Evolutionary conservation across 331 rosid genomes (phyloP).

Genomic region (Acacia concinna): DNA sequence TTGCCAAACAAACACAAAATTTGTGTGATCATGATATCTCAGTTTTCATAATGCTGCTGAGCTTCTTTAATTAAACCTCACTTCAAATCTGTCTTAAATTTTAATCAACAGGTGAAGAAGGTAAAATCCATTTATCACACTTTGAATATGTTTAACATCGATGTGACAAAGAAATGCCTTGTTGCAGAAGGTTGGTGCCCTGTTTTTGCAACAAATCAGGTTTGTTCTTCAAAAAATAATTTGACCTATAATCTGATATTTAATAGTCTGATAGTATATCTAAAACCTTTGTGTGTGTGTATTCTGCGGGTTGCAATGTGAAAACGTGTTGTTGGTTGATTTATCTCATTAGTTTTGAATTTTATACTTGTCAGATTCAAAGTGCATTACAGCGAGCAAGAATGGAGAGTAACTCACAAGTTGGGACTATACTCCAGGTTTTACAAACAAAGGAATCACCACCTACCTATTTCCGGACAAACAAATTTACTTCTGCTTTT

Average conservation of each 20-base stretch:
- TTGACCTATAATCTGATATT: background rate
- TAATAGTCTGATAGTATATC: background rate
- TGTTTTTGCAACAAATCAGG: slow-evolving; percentile 69
- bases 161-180: slow-evolving; percentile 74
- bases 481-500: slow-evolving; percentile 66
- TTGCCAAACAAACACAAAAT: slow-evolving; percentile 20
- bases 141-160: slow-evolving; percentile 75
- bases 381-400: slow-evolving; percentile 58
- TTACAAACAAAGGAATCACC: slow-evolving; percentile 66
- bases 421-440: slow-evolving; percentile 73
- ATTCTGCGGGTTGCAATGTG: background rate
- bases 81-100: slow-evolving; percentile 29
- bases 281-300: background rate
- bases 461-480: slow-evolving; percentile 66
- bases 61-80: slow-evolving; percentile 31
- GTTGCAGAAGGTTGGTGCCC: slow-evolving; percentile 91
- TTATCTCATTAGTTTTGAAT: slow-evolving; percentile 25
- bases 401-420: slow-evolving; percentile 61
- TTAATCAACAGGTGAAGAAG: slow-evolving; percentile 55
- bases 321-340: background rate
- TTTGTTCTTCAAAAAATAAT: slow-evolving; percentile 30
- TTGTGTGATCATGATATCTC: background rate
- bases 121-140: slow-evolving; percentile 66
- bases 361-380: slow-evolving; percentile 52
- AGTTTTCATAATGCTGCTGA: slow-evolving; percentile 20